These are phyloP conservation scores for Sedum album DNA, from an alignment of 164 flowering plant genomes.

Conservation along the genomic window DNA sequence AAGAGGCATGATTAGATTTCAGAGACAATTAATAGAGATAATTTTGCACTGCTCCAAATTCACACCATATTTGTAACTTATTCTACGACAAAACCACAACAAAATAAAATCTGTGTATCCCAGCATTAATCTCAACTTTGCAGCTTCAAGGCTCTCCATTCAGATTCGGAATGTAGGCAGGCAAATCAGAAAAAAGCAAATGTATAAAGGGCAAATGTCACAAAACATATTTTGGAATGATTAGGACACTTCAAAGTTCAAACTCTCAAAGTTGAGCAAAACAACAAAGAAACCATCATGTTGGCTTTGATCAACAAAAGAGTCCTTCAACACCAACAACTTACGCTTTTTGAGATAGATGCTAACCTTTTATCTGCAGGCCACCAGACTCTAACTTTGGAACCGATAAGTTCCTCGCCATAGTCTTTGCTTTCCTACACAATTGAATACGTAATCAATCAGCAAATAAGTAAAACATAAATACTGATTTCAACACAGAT, in stretches of 20 bases:
- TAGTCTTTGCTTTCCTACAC: constrained; percentile 26
- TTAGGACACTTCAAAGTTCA: background rate
- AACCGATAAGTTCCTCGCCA: constrained; percentile 51
- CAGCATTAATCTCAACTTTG: too few species aligned
- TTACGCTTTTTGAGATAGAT: background rate
- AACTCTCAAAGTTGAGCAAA: background rate
- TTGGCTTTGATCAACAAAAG: background rate
- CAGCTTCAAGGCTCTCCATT: too few species aligned
- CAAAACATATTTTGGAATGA: constrained; percentile 8
- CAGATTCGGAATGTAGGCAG: background rate
- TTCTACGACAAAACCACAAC: background rate
- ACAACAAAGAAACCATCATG: background rate
- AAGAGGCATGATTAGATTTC: background rate
- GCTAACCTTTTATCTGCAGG: constrained; percentile 62
- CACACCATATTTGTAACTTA: background rate
- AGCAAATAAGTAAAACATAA: background rate
- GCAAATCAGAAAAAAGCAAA: background rate
- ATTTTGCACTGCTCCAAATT: background rate
- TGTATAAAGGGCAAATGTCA: constrained; percentile 11
- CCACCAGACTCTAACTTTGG: constrained; percentile 73
- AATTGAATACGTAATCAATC: constrained; percentile 12
- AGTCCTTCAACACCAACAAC: too few species aligned
- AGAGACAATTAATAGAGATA: background rate
- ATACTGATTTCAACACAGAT: background rate
- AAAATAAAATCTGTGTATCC: background rate